phyloP scores from a whole-genome alignment of 1,284 basidiomycete species.

The Ceratobasidium sp. region DNA sequence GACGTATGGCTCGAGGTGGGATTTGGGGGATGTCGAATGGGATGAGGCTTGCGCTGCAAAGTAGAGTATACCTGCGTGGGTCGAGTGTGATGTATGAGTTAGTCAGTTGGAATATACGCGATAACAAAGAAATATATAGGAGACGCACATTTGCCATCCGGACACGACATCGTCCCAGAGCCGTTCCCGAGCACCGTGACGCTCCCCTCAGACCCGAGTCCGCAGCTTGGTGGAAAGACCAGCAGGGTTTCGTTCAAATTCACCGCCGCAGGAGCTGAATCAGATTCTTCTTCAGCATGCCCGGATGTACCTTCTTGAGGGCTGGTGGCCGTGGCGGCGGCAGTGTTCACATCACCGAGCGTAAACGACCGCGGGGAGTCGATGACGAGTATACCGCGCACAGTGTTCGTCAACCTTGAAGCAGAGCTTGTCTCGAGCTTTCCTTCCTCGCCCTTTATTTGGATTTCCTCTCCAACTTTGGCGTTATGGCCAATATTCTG shows the following conservation, averaged over 20 bases:
- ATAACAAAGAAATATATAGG: constrained; percentile 6
- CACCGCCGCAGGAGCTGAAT: constrained; percentile 37
- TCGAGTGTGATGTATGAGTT: background rate
- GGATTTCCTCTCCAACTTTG: background rate
- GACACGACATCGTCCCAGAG: constrained; percentile 85
- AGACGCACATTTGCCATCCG: constrained; percentile 79
- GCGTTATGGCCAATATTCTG: background rate
- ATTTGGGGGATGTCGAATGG: background rate
- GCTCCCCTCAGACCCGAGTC: constrained; percentile 61
- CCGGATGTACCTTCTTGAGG: no score
- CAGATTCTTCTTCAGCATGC: background rate
- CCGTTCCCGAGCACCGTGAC: constrained; percentile 83
- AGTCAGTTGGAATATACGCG: background rate
- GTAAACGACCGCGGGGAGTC: constrained; percentile 16
- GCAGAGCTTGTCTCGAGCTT: background rate
- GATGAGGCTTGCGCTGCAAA: constrained; percentile 45
- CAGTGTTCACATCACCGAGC: background rate
- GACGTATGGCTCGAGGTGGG: constrained; percentile 69
- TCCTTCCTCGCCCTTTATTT: background rate
- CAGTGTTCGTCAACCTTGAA: background rate
- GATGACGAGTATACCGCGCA: constrained; percentile 25
- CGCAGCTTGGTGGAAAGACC: constrained; percentile 80
- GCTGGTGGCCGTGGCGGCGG: no score
- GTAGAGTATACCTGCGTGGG: constrained; percentile 48
- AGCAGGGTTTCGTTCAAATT: constrained; percentile 76